Conservation (phyloP, 2,329 filamentous ascomycete genomes). For the Trichoderma atroviride region DNA sequence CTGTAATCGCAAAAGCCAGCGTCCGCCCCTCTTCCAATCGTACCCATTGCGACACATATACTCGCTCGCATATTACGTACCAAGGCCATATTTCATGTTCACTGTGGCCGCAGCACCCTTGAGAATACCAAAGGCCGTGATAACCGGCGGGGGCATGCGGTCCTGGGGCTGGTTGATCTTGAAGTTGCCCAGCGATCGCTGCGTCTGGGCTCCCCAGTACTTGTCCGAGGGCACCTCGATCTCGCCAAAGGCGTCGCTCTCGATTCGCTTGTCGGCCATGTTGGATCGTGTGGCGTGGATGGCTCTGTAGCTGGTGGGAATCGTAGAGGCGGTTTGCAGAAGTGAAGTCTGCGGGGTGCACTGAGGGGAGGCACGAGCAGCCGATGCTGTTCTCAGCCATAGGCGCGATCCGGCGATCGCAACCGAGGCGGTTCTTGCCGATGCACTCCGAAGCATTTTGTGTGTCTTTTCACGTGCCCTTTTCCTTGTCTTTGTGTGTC, state of each 20-base stretch:
- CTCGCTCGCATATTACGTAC: conserved; percentile 50
- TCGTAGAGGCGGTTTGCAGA: not conserved
- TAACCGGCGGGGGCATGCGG: conserved; percentile 91
- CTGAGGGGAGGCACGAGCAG: not conserved
- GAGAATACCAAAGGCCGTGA: conserved; percentile 93
- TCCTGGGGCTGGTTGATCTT: conserved; percentile 99
- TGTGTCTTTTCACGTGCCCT: not conserved
- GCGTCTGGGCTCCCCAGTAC: conserved; percentile 98
- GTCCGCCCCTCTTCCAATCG: not conserved
- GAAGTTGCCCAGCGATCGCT: conserved; percentile 96
- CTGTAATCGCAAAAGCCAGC: not conserved
- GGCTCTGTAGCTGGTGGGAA: conserved; percentile 7
- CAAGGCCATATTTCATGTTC: conserved; percentile 92
- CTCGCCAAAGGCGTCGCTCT: conserved; percentile 98
- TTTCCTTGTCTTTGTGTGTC: not conserved
- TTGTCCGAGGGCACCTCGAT: conserved; percentile 88
- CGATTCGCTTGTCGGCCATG: conserved; percentile 66
- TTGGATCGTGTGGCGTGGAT: conserved; percentile 30
- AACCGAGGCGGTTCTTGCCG: conserved; percentile 19
- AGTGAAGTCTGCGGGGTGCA: conserved; percentile 14
- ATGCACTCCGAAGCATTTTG: conserved; percentile 24
- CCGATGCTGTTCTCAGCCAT: conserved; percentile 9
- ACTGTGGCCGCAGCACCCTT: conserved; percentile 96
- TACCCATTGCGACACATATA: not conserved
- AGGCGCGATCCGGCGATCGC: conserved; percentile 16